phyloP scores from a whole-genome alignment of 345 rosid genomes.

The Litchi chinensis region DNA sequence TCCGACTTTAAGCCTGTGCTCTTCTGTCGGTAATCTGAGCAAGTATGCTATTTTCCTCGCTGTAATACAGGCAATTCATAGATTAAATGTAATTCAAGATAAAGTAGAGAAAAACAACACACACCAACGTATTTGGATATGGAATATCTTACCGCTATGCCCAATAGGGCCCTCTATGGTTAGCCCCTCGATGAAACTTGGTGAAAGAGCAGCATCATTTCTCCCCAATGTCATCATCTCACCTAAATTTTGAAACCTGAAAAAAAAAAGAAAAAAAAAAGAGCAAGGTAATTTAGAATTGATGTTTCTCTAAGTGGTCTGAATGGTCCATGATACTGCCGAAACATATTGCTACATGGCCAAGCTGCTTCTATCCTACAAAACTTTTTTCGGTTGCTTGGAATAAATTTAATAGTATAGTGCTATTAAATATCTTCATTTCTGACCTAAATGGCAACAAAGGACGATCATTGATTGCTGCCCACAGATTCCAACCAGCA shows the following conservation, averaged over 20 bases:
- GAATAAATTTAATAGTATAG: background rate
- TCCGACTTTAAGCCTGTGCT: constrained; percentile 88
- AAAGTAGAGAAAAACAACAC: background rate
- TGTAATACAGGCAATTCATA: constrained; percentile 31
- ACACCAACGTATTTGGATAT: background rate
- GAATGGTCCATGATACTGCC: background rate
- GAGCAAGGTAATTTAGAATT: background rate
- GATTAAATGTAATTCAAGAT: background rate
- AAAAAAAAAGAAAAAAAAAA: background rate
- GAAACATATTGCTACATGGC: background rate
- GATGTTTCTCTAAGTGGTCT: background rate
- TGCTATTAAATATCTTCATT: background rate
- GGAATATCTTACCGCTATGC: constrained; percentile 57
- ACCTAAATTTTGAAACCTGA: constrained; percentile 89
- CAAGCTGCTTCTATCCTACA: background rate
- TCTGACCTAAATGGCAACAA: constrained; percentile 85
- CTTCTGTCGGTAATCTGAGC: constrained; percentile 85
- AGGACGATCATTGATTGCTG: constrained; percentile 87
- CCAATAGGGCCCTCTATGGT: constrained; percentile 91
- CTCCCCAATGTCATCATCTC: constrained; percentile 97
- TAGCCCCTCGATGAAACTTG: constrained; percentile 86
- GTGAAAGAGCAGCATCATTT: constrained; percentile 82
- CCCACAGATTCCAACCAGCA: constrained; percentile 98
- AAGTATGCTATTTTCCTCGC: constrained; percentile 89
- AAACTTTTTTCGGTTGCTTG: background rate